Conservation (phyloP, 1,284 basidiomycete species). For the Vanrija sp. region DNA sequence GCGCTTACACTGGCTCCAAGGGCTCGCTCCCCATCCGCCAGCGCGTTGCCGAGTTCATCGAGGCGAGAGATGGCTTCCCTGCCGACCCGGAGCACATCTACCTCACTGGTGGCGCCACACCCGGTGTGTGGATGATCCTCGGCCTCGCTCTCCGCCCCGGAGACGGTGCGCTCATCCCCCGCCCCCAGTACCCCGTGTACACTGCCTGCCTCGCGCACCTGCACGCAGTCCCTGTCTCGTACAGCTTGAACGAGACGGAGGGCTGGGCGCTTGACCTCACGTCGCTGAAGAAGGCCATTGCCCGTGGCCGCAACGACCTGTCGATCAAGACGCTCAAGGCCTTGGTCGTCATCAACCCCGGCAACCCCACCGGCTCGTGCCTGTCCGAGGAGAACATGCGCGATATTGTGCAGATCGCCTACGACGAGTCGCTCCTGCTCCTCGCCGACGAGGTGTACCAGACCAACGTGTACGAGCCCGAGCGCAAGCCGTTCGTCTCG, state of each 20-base stretch:
- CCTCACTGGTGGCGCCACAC: constrained; percentile 84
- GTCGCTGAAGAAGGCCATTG: constrained; percentile 64
- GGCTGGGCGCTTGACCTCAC: constrained; percentile 75
- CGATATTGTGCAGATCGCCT: constrained; percentile 69
- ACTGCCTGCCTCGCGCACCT: constrained; percentile 83
- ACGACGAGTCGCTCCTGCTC: constrained; percentile 73
- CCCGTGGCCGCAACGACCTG: constrained; percentile 62
- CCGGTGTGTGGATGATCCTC: constrained; percentile 82
- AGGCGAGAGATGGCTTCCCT: constrained; percentile 75
- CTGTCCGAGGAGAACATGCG: constrained; percentile 67
- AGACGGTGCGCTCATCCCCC: constrained; percentile 61
- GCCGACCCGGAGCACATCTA: constrained; percentile 79
- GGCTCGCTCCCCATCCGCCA: constrained; percentile 80
- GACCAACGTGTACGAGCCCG: constrained; percentile 67
- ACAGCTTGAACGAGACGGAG: constrained; percentile 73
- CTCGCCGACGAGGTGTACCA: constrained; percentile 93
- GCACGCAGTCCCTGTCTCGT: constrained; percentile 70
- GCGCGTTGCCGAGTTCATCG: constrained; percentile 80
- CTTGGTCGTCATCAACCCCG: constrained; percentile 88
- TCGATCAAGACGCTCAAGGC: constrained; percentile 59
- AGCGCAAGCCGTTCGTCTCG: constrained; percentile 68
- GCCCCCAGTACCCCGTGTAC: constrained; percentile 94
- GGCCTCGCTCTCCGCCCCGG: constrained; percentile 27
- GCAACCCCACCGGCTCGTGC: constrained; percentile 83
- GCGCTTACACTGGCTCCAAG: constrained; percentile 90